These are phyloP conservation scores for Phlebiopsis flavidoalba DNA, from an alignment of 768 basidiomycete species.

Conservation along the genomic window DNA sequence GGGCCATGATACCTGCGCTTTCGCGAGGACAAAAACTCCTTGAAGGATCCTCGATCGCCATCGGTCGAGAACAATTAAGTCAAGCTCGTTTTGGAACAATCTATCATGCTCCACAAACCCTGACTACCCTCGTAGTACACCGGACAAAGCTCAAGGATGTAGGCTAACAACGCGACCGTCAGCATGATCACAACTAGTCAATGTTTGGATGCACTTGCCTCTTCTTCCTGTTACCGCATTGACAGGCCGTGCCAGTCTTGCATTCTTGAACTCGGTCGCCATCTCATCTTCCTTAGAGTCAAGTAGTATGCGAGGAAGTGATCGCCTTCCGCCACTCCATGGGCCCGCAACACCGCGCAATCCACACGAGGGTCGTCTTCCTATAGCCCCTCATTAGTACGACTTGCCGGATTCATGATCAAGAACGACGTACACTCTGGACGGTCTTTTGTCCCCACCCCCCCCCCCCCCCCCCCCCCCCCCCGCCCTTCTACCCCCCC, in stretches of 20 bases:
- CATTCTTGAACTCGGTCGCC: slow-evolving; percentile 60
- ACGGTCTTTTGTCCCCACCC: no score
- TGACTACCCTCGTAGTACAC: slow-evolving; percentile 89
- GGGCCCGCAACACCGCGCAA: slow-evolving; percentile 76
- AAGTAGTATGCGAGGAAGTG: slow-evolving; percentile 86
- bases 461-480: no score
- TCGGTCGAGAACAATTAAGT: slow-evolving; percentile 69
- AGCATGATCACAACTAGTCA: neutral
- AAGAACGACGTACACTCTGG: slow-evolving; percentile 49
- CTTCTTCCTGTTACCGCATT: slow-evolving; percentile 49
- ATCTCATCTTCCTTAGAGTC: slow-evolving; percentile 69
- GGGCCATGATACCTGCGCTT: no score
- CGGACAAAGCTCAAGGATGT: slow-evolving; percentile 71
- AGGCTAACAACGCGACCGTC: slow-evolving; percentile 38
- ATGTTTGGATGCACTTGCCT: slow-evolving; percentile 35
- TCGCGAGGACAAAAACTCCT: slow-evolving; percentile 28
- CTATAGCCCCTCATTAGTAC: slow-evolving; percentile 29
- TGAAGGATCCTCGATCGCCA: slow-evolving; percentile 31
- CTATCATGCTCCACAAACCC: slow-evolving; percentile 82
- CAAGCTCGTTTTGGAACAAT: slow-evolving; percentile 84
- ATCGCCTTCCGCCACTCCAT: slow-evolving; percentile 81
- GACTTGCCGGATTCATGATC: neutral
- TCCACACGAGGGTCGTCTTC: slow-evolving; percentile 76
- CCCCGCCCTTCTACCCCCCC: no score
- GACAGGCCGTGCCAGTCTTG: slow-evolving; percentile 39